A percentile compares a stretch with the other conserved stretches of the same genome.
Evolutionary conservation across 148 eudicot species (phyloP).

Genomic region (Rheum nobile): DNA sequence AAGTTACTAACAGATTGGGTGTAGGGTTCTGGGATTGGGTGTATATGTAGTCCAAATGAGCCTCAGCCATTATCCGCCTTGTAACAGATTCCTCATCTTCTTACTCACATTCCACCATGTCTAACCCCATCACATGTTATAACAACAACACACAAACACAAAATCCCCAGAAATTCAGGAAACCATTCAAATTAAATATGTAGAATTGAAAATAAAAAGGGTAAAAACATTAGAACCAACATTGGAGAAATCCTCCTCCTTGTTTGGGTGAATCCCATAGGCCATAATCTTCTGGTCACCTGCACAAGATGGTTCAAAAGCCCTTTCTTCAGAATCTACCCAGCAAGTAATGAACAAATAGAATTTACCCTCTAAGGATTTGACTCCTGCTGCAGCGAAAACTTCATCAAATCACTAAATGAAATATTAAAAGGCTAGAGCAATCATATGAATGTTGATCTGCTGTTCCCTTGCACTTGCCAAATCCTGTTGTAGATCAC

Average conservation of each 20-base stretch:
- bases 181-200: no score
- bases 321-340: not conserved
- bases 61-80: constrained; percentile 3
- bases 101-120: constrained; percentile 6
- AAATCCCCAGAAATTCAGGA: not conserved
- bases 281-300: not conserved
- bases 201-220: not conserved
- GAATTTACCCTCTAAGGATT: no score
- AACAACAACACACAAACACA: no score
- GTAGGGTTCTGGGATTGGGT: not conserved
- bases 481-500: no score
- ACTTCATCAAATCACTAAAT: no score
- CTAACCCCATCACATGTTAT: constrained; percentile 13
- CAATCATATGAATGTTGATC: no score
- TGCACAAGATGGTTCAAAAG: not conserved
- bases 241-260: constrained; percentile 10
- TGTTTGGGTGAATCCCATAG: not conserved
- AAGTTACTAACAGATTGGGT: no score
- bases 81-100: not conserved
- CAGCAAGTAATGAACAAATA: no score
- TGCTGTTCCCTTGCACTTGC: no score
- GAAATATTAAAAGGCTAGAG: no score
- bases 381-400: no score
- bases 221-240: constrained; percentile 9
- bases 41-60: constrained; percentile 15